A percentile compares a stretch with the other conserved stretches of the same genome.
Evolutionary conservation across 139 green algal species (phyloP).

Genomic region (Chlamydomonas asymmetrica): DNA sequence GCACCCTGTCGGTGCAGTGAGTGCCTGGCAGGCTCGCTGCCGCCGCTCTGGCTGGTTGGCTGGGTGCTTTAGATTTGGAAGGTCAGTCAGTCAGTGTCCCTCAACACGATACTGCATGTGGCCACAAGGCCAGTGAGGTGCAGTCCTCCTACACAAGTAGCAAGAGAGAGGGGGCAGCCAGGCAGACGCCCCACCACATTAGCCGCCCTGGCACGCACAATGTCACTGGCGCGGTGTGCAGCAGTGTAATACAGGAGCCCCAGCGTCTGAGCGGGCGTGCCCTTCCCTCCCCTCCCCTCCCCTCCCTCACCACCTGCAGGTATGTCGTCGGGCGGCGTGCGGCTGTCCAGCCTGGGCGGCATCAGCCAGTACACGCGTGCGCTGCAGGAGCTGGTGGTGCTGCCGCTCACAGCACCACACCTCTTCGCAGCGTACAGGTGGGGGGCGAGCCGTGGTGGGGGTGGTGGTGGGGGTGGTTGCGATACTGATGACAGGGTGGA

Average conservation of each 20-base stretch:
- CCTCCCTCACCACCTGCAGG: constrained; percentile 5
- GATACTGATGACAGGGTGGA: neutral
- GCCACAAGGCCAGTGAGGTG: neutral
- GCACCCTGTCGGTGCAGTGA: neutral
- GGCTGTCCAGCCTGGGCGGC: constrained; percentile 50
- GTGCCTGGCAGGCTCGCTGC: neutral
- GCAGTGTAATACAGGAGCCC: neutral
- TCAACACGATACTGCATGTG: too few species aligned
- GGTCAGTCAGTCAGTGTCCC: too few species aligned
- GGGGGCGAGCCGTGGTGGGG: neutral
- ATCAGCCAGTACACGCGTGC: constrained; percentile 21
- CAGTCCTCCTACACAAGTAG: neutral
- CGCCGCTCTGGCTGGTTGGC: neutral
- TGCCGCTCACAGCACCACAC: constrained; percentile 49
- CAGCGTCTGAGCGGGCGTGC: neutral
- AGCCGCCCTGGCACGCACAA: too few species aligned
- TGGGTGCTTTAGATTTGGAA: neutral
- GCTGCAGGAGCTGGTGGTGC: constrained; percentile 50
- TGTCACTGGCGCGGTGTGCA: neutral
- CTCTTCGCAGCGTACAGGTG: constrained; percentile 41
- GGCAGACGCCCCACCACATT: too few species aligned
- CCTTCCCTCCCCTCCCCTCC: neutral
- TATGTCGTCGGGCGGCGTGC: constrained; percentile 2
- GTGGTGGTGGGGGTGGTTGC: neutral
- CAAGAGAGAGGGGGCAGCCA: neutral